Conservation (phyloP, 2,329 filamentous ascomycete genomes). For the Colletotrichum kahawae region DNA sequence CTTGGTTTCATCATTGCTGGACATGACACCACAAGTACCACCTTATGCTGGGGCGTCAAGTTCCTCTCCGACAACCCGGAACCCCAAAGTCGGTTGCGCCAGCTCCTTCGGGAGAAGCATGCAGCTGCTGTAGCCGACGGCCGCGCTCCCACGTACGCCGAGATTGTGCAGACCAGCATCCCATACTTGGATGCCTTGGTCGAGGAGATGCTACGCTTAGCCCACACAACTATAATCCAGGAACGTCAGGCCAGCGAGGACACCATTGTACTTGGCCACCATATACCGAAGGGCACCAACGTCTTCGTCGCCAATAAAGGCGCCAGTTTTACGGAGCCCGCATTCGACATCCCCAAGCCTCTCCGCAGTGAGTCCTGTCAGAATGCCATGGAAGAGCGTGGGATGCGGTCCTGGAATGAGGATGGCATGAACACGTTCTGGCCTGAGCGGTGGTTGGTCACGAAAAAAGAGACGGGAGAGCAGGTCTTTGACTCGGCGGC, state of each 20-base stretch:
- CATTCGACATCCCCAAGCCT: constrained; percentile 15
- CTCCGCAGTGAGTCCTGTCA: constrained; percentile 8
- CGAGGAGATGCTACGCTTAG: constrained; percentile 32
- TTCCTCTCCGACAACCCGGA: constrained; percentile 17
- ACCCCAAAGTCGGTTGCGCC: constrained; percentile 29
- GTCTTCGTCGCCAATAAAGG: constrained; percentile 16
- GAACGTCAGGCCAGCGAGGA: constrained; percentile 27
- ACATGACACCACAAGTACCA: constrained; percentile 28
- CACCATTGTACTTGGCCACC: constrained; percentile 27
- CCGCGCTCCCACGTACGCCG: constrained; percentile 22
- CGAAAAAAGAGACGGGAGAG: neutral
- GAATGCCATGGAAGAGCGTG: neutral
- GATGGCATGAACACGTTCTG: constrained; percentile 16
- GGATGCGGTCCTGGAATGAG: neutral
- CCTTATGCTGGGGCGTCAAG: constrained; percentile 28
- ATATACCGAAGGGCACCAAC: constrained; percentile 30
- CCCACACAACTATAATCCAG: constrained; percentile 23
- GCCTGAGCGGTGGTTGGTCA: constrained; percentile 26
- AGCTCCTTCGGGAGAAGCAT: constrained; percentile 14
- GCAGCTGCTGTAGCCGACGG: constrained; percentile 14
- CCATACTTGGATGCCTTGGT: constrained; percentile 34
- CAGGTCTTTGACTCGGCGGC: constrained; percentile 27
- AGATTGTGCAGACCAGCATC: constrained; percentile 22
- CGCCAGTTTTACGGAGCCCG: neutral
- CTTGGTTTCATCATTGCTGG: constrained; percentile 29